Percentiles rank a stretch among this genome's conserved stretches.
Evolutionary conservation across 768 basidiomycete genomes (phyloP).

Genomic region (Lyophyllum shimeji): DNA sequence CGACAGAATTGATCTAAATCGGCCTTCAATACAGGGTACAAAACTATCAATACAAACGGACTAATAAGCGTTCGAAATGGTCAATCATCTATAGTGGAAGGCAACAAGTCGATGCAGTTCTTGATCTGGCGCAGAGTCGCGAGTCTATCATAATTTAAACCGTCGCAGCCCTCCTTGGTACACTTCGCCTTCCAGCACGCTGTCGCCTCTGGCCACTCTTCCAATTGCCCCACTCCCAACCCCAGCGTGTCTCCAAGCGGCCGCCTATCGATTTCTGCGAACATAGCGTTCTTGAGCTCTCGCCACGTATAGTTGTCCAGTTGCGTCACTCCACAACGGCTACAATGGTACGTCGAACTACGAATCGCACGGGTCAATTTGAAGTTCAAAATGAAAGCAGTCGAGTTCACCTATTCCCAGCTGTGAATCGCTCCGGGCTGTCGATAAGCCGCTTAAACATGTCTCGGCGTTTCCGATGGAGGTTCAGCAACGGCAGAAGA

Average conservation of each 20-base stretch:
- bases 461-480: conserved; percentile 58
- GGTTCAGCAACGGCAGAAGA: conserved; percentile 50
- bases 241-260: conserved; percentile 59
- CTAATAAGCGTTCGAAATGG: background rate
- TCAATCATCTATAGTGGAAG: conserved; percentile 34
- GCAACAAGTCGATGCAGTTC: conserved; percentile 54
- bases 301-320: conserved; percentile 65
- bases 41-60: background rate
- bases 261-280: conserved; percentile 57
- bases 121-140: conserved; percentile 59
- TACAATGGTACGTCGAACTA: conserved; percentile 44
- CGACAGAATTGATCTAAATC: background rate
- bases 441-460: conserved; percentile 49
- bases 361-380: background rate
- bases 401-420: conserved; percentile 38
- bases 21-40: background rate
- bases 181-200: conserved; percentile 66
- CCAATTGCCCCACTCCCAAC: conserved; percentile 38
- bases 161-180: conserved; percentile 46
- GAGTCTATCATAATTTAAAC: conserved; percentile 57
- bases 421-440: conserved; percentile 59
- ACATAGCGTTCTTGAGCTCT: conserved; percentile 55
- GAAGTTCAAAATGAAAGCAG: background rate
- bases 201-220: conserved; percentile 57
- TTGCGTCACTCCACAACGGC: conserved; percentile 48